A percentile compares a stretch with the other conserved stretches of the same genome.
These are phyloP conservation scores for Mycocentrospora acerina DNA, from an alignment of 2,329 filamentous ascomycete genomes.

Conservation along the genomic window DNA sequence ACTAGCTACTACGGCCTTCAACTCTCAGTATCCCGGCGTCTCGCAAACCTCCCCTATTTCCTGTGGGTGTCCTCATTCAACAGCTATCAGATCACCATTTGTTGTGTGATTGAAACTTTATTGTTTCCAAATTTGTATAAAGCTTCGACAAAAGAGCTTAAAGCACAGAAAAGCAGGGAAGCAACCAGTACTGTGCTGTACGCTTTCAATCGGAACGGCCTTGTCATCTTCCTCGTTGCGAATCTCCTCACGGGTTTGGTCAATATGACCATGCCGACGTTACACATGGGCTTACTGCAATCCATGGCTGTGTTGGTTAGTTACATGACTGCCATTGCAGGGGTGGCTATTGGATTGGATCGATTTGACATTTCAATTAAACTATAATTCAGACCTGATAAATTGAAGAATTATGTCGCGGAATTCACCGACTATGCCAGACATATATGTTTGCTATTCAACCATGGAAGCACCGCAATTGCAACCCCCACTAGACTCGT, in stretches of 20 bases:
- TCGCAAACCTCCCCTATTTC: constrained; percentile 92
- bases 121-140: constrained; percentile 75
- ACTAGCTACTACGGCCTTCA: constrained; percentile 68
- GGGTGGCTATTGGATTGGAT: constrained; percentile 68
- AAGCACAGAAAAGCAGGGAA: constrained; percentile 63
- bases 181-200: constrained; percentile 80
- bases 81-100: constrained; percentile 74
- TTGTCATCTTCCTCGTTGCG: constrained; percentile 81
- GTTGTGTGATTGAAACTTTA: constrained; percentile 73
- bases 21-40: constrained; percentile 75
- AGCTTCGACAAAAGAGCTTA: constrained; percentile 54
- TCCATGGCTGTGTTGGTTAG: constrained; percentile 74
- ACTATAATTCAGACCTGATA: constrained; percentile 54
- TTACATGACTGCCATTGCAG: constrained; percentile 70
- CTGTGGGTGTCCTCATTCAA: constrained; percentile 95
- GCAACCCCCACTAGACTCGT: too few relatives aligned
- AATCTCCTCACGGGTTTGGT: constrained; percentile 88
- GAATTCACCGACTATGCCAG: too few relatives aligned
- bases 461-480: too few relatives aligned
- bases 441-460: too few relatives aligned
- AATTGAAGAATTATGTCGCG: too few relatives aligned
- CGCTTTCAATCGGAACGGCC: constrained; percentile 85
- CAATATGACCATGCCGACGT: constrained; percentile 82
- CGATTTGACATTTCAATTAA: constrained; percentile 69
- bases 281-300: constrained; percentile 64